phyloP scores from a whole-genome alignment of 306 rosid genomes.

The Parietaria judaica region DNA sequence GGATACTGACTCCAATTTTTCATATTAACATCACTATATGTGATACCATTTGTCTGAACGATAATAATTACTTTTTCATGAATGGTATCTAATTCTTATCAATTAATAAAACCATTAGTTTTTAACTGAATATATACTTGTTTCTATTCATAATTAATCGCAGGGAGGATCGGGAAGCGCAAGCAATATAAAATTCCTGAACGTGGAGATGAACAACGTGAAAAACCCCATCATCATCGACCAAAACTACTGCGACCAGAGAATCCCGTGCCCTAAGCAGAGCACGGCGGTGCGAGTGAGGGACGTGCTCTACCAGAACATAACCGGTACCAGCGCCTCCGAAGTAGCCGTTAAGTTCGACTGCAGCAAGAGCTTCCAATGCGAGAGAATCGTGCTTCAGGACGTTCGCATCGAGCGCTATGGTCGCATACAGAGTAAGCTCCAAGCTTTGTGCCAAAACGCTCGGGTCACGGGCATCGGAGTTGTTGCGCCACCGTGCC shows the following conservation, averaged over 20 bases:
- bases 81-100: too few species aligned
- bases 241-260: constrained; percentile 59
- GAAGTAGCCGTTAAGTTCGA: constrained; percentile 48
- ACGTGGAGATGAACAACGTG: constrained; percentile 56
- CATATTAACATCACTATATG: too few species aligned
- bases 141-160: background rate
- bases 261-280: constrained; percentile 27
- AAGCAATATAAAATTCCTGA: constrained; percentile 41
- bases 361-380: constrained; percentile 51
- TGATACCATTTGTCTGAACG: too few species aligned
- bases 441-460: constrained; percentile 41
- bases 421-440: constrained; percentile 4
- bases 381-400: constrained; percentile 42
- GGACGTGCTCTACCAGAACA: constrained; percentile 55
- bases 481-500: constrained; percentile 46
- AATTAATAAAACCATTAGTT: too few species aligned
- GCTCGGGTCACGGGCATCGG: constrained; percentile 25
- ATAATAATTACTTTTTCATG: too few species aligned
- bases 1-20: too few species aligned
- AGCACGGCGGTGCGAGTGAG: constrained; percentile 40
- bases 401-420: constrained; percentile 27
- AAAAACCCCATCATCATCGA: constrained; percentile 57
- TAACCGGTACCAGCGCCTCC: constrained; percentile 65
- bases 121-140: too few species aligned
- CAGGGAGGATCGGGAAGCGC: constrained; percentile 76